These are phyloP conservation scores for Aspergillus indologenus DNA, from an alignment of 495 filamentous ascomycete genomes.

Conservation along the genomic window DNA sequence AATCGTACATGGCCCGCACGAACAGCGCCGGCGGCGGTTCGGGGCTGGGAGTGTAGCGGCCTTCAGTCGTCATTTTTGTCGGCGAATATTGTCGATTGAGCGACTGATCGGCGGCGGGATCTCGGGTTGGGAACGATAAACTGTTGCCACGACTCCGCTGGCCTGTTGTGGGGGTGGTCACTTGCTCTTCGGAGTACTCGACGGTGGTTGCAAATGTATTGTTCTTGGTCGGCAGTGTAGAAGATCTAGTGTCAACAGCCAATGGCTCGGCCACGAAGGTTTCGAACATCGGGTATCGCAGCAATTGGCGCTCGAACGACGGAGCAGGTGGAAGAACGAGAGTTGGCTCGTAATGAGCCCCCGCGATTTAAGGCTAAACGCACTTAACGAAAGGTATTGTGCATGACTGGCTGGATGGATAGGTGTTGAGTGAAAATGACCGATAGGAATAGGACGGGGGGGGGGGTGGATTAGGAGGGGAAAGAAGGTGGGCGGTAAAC, in stretches of 20 bases:
- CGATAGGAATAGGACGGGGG: slow-evolving; percentile 4
- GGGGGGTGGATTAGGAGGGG: not conserved
- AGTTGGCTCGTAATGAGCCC: slow-evolving; percentile 16
- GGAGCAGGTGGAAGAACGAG: not conserved
- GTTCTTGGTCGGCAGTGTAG: slow-evolving; percentile 32
- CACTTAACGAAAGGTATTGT: slow-evolving; percentile 22
- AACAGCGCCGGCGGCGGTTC: slow-evolving; percentile 78
- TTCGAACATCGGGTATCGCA: slow-evolving; percentile 34
- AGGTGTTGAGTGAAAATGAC: slow-evolving; percentile 10
- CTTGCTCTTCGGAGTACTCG: slow-evolving; percentile 46
- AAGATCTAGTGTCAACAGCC: slow-evolving; percentile 32
- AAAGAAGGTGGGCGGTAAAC: slow-evolving; percentile 9
- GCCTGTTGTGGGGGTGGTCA: slow-evolving; percentile 32
- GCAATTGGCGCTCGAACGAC: slow-evolving; percentile 13
- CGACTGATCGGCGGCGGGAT: slow-evolving; percentile 27
- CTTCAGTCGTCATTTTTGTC: slow-evolving; percentile 34
- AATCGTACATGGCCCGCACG: slow-evolving; percentile 95
- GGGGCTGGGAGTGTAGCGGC: slow-evolving; percentile 61
- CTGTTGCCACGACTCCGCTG: slow-evolving; percentile 33
- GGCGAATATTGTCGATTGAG: slow-evolving; percentile 30
- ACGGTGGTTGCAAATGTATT: slow-evolving; percentile 44
- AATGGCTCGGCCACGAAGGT: slow-evolving; percentile 33
- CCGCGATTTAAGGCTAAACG: slow-evolving; percentile 20
- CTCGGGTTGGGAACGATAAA: slow-evolving; percentile 24
- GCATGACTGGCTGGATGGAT: slow-evolving; percentile 19